A percentile compares a stretch with the other conserved stretches of the same genome.
phyloP scores from a whole-genome alignment of 257 asterid species.

The Gentiana dahurica region DNA sequence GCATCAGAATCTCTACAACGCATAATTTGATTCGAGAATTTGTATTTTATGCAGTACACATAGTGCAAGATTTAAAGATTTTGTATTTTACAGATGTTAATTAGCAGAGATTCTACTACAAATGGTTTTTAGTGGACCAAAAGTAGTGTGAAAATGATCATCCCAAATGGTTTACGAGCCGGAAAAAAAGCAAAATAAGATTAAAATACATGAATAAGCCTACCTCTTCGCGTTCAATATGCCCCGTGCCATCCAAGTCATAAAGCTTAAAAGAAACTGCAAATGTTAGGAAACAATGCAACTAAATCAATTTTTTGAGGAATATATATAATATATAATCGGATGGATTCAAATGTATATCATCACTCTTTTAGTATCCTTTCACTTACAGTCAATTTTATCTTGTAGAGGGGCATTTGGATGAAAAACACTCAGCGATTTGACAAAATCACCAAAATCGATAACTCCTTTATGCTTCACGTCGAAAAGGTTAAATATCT shows the following conservation, averaged over 20 bases:
- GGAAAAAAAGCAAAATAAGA: neutral
- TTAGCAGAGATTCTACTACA: too few relatives aligned
- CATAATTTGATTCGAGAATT: too few relatives aligned
- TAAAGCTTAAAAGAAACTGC: conserved; percentile 91
- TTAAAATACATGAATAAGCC: neutral
- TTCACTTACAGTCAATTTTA: conserved; percentile 69
- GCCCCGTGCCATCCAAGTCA: conserved; percentile 92
- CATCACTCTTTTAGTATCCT: neutral
- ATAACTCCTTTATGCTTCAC: conserved; percentile 92
- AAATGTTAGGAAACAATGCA: conserved; percentile 7
- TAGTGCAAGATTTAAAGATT: too few relatives aligned
- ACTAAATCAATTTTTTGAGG: neutral
- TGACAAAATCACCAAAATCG: conserved; percentile 94
- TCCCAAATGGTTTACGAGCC: too few relatives aligned
- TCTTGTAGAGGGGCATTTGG: conserved; percentile 92
- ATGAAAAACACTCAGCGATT: conserved; percentile 90
- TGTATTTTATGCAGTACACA: too few relatives aligned
- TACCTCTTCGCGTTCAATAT: conserved; percentile 94
- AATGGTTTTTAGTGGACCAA: too few relatives aligned
- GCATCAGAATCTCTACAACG: too few relatives aligned
- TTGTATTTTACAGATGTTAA: too few relatives aligned
- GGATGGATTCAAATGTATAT: neutral
- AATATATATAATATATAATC: neutral
- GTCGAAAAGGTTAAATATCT: conserved; percentile 95
- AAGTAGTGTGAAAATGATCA: too few relatives aligned